phyloP scores from a whole-genome alignment of 1,284 basidiomycete species.

The Cutaneotrichosporon cyanovorans region DNA sequence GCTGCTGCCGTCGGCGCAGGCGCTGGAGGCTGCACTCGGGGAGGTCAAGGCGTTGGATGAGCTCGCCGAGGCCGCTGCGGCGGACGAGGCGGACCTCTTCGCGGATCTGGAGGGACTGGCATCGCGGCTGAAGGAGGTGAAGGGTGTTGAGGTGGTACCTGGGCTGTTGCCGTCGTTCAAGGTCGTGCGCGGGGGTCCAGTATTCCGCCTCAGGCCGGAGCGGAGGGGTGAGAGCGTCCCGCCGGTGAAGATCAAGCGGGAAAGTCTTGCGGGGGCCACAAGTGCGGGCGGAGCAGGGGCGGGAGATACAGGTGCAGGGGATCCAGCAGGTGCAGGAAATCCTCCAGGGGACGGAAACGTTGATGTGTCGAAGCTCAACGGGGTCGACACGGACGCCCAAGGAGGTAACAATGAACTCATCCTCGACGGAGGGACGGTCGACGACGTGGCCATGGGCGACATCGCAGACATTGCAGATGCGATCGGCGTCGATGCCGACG shows the following conservation, averaged over 20 bases:
- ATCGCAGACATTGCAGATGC: no score
- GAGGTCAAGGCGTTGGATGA: slow-evolving; percentile 35
- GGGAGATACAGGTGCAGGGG: no score
- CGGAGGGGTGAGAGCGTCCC: slow-evolving; percentile 9
- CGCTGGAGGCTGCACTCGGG: slow-evolving; percentile 24
- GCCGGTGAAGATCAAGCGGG: neutral
- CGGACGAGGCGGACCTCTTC: slow-evolving; percentile 24
- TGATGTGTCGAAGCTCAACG: no score
- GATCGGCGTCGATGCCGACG: neutral
- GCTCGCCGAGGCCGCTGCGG: slow-evolving; percentile 13
- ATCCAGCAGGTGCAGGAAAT: no score
- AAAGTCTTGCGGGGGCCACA: no score
- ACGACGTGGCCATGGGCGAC: no score
- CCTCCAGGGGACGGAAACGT: no score
- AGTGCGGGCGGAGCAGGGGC: no score
- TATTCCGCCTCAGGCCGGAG: slow-evolving; percentile 11
- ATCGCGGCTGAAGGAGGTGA: slow-evolving; percentile 1
- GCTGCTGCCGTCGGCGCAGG: slow-evolving; percentile 11
- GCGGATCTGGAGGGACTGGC: slow-evolving; percentile 28
- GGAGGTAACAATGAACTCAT: no score
- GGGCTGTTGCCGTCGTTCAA: slow-evolving; percentile 15
- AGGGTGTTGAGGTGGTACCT: slow-evolving; percentile 3
- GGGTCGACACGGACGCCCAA: no score
- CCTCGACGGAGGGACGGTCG: no score
- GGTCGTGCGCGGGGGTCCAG: slow-evolving; percentile 2